Conservation (phyloP, 179 eudicot species). For the Heliamphora pulchella region DNA sequence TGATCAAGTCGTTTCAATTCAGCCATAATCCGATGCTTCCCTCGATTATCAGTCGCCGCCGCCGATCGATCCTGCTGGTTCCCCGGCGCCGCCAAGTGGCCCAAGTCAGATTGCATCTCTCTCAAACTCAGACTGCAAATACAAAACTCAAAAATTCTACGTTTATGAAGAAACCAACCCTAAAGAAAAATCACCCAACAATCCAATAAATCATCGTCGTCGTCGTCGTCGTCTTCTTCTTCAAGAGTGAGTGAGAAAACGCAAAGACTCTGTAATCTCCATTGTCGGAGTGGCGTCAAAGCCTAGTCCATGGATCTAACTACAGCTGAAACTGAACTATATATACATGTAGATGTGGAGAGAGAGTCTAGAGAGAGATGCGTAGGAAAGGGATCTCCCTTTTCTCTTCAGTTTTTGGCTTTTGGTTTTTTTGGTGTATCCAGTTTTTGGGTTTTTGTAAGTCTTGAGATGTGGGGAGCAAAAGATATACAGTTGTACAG, state of each 20-base stretch:
- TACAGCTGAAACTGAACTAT: too few relatives aligned
- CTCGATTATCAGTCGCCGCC: slow-evolving; percentile 38
- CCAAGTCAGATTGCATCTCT: slow-evolving; percentile 18
- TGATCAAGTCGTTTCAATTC: slow-evolving; percentile 71
- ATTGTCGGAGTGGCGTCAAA: background rate
- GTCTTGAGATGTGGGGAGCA: too few relatives aligned
- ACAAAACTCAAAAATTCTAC: background rate
- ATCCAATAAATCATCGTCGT: background rate
- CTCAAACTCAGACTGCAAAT: background rate
- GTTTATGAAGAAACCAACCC: background rate
- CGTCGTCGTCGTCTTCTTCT: background rate
- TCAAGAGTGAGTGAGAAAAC: background rate
- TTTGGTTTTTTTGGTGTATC: too few relatives aligned
- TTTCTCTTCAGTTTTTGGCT: too few relatives aligned
- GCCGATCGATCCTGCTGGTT: slow-evolving; percentile 27
- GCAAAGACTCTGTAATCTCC: background rate
- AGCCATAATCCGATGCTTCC: slow-evolving; percentile 69
- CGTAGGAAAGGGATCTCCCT: too few relatives aligned
- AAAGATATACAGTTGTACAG: too few relatives aligned
- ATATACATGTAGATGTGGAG: too few relatives aligned
- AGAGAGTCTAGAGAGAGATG: too few relatives aligned
- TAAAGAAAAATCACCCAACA: background rate
- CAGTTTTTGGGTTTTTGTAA: too few relatives aligned
- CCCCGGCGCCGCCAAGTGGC: slow-evolving; percentile 23
- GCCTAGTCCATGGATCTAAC: background rate